Percentiles rank a stretch among this genome's conserved stretches.
These are phyloP conservation scores for Podila verticillata DNA, from an alignment of 192 early-diverging fungal genomes.

Conservation along the genomic window DNA sequence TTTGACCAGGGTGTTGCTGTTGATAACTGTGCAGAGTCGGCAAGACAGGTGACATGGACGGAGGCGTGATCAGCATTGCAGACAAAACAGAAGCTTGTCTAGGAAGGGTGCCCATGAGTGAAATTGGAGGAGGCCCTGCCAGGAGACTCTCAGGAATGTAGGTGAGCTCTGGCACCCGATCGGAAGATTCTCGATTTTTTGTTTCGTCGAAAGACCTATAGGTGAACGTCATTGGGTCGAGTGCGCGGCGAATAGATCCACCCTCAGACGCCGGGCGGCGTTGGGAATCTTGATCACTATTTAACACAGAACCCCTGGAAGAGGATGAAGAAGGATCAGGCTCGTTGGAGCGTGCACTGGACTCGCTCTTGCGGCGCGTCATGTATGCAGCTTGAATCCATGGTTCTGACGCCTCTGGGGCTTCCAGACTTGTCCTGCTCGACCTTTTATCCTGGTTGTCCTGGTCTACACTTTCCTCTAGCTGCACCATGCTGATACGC, in stretches of 20 bases:
- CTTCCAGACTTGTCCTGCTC: neutral
- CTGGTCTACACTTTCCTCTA: neutral
- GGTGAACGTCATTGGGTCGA: neutral
- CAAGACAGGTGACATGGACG: constrained; percentile 15
- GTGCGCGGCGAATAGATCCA: neutral
- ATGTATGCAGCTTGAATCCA: constrained; percentile 47
- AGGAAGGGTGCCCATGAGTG: neutral
- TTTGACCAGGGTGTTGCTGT: no score
- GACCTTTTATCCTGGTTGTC: neutral
- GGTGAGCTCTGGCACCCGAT: constrained; percentile 1
- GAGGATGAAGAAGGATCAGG: neutral
- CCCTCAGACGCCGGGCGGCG: neutral
- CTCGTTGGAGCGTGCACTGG: neutral
- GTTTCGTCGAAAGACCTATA: neutral
- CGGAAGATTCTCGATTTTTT: neutral
- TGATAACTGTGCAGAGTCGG: neutral
- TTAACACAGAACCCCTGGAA: neutral
- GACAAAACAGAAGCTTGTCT: constrained; percentile 6
- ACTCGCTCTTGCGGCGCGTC: constrained; percentile 39
- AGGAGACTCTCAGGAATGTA: constrained; percentile 37
- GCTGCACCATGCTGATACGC: neutral
- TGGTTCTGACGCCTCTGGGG: neutral
- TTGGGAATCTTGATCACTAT: neutral
- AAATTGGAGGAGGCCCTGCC: constrained; percentile 21
- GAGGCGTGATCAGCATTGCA: constrained; percentile 8